Evolutionary conservation across 257 asterid genomes (phyloP).

Genomic region (Nicotiana tabacum): DNA sequence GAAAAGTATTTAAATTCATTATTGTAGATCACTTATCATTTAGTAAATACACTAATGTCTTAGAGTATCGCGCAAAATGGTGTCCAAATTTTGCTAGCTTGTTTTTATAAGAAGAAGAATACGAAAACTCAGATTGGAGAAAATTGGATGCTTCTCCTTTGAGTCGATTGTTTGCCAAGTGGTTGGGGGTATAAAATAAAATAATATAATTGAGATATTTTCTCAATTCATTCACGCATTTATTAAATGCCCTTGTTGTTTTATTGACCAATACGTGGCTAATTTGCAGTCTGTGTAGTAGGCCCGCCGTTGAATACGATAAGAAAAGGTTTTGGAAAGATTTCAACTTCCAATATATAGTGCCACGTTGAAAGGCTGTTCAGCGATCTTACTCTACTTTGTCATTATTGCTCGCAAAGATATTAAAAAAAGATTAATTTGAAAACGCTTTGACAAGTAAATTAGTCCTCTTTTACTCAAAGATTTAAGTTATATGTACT

Average conservation of each 20-base stretch:
- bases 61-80: no score
- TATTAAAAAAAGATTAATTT: neutral
- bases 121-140: neutral
- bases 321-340: neutral
- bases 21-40: no score
- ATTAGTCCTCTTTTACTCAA: no score
- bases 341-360: neutral
- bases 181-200: neutral
- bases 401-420: neutral
- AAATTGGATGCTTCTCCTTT: neutral
- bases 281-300: neutral
- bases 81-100: no score
- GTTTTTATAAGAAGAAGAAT: no score
- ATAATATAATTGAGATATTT: neutral
- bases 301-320: neutral
- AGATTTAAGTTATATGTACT: no score
- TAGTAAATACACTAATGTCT: no score
- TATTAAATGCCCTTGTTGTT: neutral
- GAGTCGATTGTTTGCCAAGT: neutral
- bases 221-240: neutral
- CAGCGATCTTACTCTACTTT: neutral
- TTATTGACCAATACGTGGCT: neutral
- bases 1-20: no score
- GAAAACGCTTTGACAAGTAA: neutral
- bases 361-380: slow-evolving; percentile 7